Evolutionary conservation across 2,329 filamentous ascomycete species (phyloP), one percentile per base, ranked within the genome.

Genomic region (Chaetomium sp.): DNA sequence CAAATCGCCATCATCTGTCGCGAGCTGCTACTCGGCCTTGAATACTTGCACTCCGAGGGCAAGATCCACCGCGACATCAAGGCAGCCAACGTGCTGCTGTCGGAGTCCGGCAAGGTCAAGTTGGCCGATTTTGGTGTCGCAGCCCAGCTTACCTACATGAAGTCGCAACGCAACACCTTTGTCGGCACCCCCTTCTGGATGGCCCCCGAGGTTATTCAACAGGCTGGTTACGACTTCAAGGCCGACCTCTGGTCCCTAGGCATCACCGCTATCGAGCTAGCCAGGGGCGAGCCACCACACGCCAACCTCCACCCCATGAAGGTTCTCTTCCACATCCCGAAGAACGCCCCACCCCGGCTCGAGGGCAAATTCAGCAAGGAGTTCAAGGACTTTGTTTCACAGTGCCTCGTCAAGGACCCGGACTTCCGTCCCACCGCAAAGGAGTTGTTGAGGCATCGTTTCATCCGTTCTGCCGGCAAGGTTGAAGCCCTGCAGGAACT

Each of bases 11-110:
- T 97, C 69, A 86, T 97, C 66, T 96, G 92, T 71, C 88, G 91
- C 57, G 91, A 99, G 70, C 80, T 99, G 33, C 80, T 99, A 9
- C 79, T 88, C 10, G 94, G 92, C 6, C 82, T 99, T 64, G 90
- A 96, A 65, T 99, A 99, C 67, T 81, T 97, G 27, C 92, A 97
- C 68, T 84, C 81, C 55, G 92, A 96, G 67, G 92, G 92, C 59
- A 97, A 97, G 71, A 95, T 97, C 52, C 92, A 97, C 69, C 83
- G 92, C 64, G 92, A 97, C 67, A 95, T 97, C 76, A 97, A 97
- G 72, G 92, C 92, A 12, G 92, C 92, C 56, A 97, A 97, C 63
- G 85, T 96, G 36, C 79, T 97, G n/a, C 79, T 97, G n/a, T 94
- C 91, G 0, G 87, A 92, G 64, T 79, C 81, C 4, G 92, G 92